Evolutionary conservation across 139 green algal genomes (phyloP).

Genomic region (Cymbomonas tetramitiformis): DNA sequence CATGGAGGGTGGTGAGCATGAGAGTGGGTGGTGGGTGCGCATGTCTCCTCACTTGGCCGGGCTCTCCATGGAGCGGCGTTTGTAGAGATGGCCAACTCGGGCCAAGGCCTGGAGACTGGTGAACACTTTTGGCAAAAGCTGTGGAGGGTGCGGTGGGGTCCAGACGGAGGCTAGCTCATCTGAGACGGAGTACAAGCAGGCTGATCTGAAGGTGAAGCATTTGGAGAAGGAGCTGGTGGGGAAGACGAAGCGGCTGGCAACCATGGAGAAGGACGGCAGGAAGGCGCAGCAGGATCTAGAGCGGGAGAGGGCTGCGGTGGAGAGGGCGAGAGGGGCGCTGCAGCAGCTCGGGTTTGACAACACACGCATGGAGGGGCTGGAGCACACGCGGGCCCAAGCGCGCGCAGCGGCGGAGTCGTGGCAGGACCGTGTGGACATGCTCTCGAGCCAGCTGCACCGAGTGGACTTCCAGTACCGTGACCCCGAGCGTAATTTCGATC

Average conservation of each 20-base stretch:
- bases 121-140: too few species aligned
- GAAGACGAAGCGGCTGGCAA: slow-evolving; percentile 43
- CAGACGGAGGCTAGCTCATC: not conserved
- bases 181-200: slow-evolving; percentile 45
- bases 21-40: too few species aligned
- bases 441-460: slow-evolving; percentile 4
- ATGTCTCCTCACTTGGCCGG: too few species aligned
- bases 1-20: too few species aligned
- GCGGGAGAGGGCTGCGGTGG: slow-evolving; percentile 29
- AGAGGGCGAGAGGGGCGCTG: slow-evolving; percentile 32
- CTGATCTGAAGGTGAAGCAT: slow-evolving; percentile 52
- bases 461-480: slow-evolving; percentile 61
- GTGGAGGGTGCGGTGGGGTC: not conserved
- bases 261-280: slow-evolving; percentile 60
- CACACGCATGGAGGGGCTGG: not conserved
- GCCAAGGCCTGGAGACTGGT: too few species aligned
- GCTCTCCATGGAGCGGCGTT: too few species aligned
- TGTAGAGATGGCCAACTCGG: too few species aligned
- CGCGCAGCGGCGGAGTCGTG: not conserved
- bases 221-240: slow-evolving; percentile 60
- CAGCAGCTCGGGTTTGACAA: slow-evolving; percentile 20
- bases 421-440: slow-evolving; percentile 8
- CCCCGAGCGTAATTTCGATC: slow-evolving; percentile 46
- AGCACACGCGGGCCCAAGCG: not conserved
- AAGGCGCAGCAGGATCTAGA: slow-evolving; percentile 43